phyloP scores from a whole-genome alignment of 2,329 filamentous ascomycete species.

The Fusarium sp. region DNA sequence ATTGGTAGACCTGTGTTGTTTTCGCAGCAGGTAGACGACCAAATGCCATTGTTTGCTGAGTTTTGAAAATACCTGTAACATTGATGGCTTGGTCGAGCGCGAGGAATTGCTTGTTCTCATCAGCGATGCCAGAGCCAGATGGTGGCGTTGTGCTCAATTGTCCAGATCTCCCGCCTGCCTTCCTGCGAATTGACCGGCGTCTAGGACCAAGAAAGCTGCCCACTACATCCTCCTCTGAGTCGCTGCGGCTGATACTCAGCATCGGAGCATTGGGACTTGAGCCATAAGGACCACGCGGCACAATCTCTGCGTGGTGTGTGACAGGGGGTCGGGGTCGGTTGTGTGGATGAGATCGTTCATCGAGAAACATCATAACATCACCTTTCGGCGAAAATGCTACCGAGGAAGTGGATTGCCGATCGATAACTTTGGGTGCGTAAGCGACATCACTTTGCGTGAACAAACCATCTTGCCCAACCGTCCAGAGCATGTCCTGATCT shows the following conservation, averaged over 20 bases:
- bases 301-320: conserved; percentile 52
- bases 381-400: conserved; percentile 72
- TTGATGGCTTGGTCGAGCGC: conserved; percentile 70
- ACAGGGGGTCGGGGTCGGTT: conserved; percentile 58
- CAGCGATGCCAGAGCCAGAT: conserved; percentile 51
- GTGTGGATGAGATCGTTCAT: conserved; percentile 64
- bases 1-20: conserved; percentile 66
- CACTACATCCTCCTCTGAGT: conserved; percentile 74
- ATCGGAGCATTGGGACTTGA: conserved; percentile 64
- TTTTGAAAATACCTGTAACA: conserved; percentile 68
- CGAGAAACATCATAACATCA: conserved; percentile 72
- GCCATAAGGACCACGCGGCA: conserved; percentile 59
- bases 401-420: conserved; percentile 71
- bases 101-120: conserved; percentile 59
- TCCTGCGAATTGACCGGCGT: conserved; percentile 56
- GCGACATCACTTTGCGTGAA: conserved; percentile 76
- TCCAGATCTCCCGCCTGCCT: conserved; percentile 60
- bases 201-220: conserved; percentile 69
- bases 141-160: conserved; percentile 69
- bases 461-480: conserved; percentile 70
- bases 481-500: conserved; percentile 75
- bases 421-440: conserved; percentile 72
- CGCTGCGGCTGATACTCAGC: conserved; percentile 70
- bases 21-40: conserved; percentile 67
- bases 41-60: conserved; percentile 73